Base-by-base conservation (phyloP, 225 moss, liverwort and hornwort species). In the Bryoerythrophyllum caledonicum region DNA sequence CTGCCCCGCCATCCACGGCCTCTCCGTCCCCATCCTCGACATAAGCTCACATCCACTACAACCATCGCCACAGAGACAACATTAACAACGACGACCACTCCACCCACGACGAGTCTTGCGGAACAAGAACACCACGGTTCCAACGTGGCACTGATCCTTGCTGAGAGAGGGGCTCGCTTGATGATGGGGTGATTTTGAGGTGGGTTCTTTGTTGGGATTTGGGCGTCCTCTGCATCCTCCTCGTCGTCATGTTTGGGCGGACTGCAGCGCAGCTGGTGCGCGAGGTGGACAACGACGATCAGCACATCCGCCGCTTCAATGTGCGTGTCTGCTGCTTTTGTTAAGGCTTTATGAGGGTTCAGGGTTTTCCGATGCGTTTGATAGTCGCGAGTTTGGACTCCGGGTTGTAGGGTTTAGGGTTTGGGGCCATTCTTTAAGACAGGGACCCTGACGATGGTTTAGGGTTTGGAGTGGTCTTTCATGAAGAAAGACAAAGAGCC, bases 221-320 rank as follows among this genome's bases (percentile, higher is more conserved):
- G 51, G 52, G 40, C 81, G 68, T 38, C 38, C 8, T 38, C 38
- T 38, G 9, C 38, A 38, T 8, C 38, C 8, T 37, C 37, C 37
- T 38, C 38, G 9, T 38, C 38, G 1, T 13, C 62, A 88, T 88
- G 88, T 88, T 81, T 51, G 88, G 88, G 21, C 81, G 88, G 65
- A 78, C 88, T 62, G 88, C 78, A 73, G 88, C 88, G 1, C 83
- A 79, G 26, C 76, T 88, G 65, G 86, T 88, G 37, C 85, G 86
- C 60, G 86, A 88, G 54, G 72, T 88, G 8, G 79, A 80, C 70
- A 76, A 70, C 35, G 88, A 86, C 55, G 86, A 85, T 68, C 69
- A 81, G 46, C 83, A 88, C 54, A 81, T 88, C 71, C 88, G 88
- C 71, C 88, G 88, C 79, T 88, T 88, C 79, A 88, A 88, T 72